Base-by-base conservation (phyloP, 345 rosid genomes). In the Microcos paniculata region DNA sequence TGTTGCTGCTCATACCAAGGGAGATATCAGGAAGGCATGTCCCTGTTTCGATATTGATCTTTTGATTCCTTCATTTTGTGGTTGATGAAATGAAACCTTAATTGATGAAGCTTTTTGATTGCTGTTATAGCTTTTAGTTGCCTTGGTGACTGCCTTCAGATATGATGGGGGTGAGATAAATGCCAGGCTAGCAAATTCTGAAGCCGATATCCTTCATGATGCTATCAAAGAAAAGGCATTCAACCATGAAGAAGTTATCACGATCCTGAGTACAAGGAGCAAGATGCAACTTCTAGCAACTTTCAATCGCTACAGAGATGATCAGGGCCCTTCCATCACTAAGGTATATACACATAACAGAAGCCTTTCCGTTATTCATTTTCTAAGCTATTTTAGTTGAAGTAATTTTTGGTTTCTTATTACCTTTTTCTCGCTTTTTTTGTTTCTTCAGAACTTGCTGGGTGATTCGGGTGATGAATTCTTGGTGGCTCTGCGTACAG, bases 241-340 rank as follows among this genome's bases (percentile, higher is more conserved):
- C 48, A 80, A 86, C 76, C 88, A 87, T 48, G 92, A 91, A 33
- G 93, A 89, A 49, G 64, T 86, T 16, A 79, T 91, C 12, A 78
- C 92, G 75, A 89, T 91, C 67, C 42, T 91, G 64, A 82, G 77
- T 31, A 87, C 93, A 26, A 86, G 96, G 81, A 89, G 92, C 87
- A 89, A 80, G 81, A 19, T 73, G 13, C 96, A 87, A 79, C 84
- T 91, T 79, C 65, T 80, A 80, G 92, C 89, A 1, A 87, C 91
- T 52, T 85, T 89, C 86, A 91, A 89, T 70, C 64, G 79, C 70
- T 87, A 80, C 76, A 79, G 89, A 78, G 91, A 91, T 40, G 77
- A 81, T 5, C 86, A 79, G 12, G 80, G 84, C 76, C 72, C 79
- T 77, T 83, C 91, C 76, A 81, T 91, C 72, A 83, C 88, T 4